phyloP scores from a whole-genome alignment of 1,139 yeast species.

The Kurtzmaniella quercitrusa region DNA sequence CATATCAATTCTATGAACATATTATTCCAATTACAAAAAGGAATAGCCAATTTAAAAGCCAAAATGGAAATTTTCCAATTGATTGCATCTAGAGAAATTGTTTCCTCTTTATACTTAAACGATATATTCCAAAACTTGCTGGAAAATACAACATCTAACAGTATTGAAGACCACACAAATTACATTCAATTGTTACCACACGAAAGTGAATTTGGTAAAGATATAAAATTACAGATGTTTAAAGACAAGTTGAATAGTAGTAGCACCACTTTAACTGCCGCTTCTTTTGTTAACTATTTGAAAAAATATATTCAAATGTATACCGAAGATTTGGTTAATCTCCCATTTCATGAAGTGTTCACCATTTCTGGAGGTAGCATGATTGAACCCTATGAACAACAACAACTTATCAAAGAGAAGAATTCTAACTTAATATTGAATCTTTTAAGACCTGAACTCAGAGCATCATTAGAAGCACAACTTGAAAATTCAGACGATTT shows the following conservation, averaged over 20 bases:
- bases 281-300: background rate
- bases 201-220: background rate
- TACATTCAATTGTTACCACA: background rate
- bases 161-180: background rate
- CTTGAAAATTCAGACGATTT: slow-evolving; percentile 28
- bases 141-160: background rate
- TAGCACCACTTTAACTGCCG: background rate
- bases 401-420: slow-evolving; percentile 30
- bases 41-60: slow-evolving; percentile 2
- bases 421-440: slow-evolving; percentile 35
- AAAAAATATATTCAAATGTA: slow-evolving; percentile 10
- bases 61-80: slow-evolving; percentile 8
- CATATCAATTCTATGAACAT: slow-evolving; percentile 6
- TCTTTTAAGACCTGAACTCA: slow-evolving; percentile 34
- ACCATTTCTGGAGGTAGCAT: slow-evolving; percentile 31
- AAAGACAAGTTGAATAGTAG: background rate
- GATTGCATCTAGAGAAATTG: slow-evolving; percentile 10
- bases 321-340: slow-evolving; percentile 17
- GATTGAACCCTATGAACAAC: slow-evolving; percentile 11
- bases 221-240: slow-evolving; percentile 8
- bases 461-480: slow-evolving; percentile 28
- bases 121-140: slow-evolving; percentile 4
- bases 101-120: slow-evolving; percentile 17
- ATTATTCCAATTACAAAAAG: slow-evolving; percentile 3
- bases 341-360: slow-evolving; percentile 36